A percentile compares a stretch with the other conserved stretches of the same genome.
Evolutionary conservation across 2,329 filamentous ascomycete genomes (phyloP).

Genomic region (Fusarium clavum): DNA sequence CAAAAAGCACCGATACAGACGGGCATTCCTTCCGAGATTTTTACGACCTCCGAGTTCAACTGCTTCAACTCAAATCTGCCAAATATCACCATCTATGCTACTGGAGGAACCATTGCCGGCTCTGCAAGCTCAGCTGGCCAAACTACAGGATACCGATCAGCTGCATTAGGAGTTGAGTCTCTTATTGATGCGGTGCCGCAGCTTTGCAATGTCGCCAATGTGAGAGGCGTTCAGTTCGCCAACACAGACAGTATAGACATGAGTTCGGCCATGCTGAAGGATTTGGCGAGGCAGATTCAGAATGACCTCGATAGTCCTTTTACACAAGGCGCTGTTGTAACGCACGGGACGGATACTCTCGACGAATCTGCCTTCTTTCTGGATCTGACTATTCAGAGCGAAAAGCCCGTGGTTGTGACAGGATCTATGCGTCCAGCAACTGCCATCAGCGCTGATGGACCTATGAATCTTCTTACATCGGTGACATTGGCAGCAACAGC

Average conservation of each 20-base stretch:
- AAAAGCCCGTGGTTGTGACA: conserved; percentile 70
- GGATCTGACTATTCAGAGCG: conserved; percentile 65
- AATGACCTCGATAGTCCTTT: conserved; percentile 57
- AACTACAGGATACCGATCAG: conserved; percentile 57
- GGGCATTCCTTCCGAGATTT: conserved; percentile 8
- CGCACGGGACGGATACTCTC: conserved; percentile 74
- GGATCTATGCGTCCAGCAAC: conserved; percentile 73
- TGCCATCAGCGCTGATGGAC: conserved; percentile 71
- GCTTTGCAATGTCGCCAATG: conserved; percentile 65
- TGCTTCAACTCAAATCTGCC: conserved; percentile 53
- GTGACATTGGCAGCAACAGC: conserved; percentile 65
- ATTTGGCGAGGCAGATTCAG: conserved; percentile 61
- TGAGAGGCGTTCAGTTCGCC: conserved; percentile 64
- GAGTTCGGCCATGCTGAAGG: conserved; percentile 61
- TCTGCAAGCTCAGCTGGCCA: conserved; percentile 60
- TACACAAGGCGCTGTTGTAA: conserved; percentile 66
- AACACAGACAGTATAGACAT: conserved; percentile 62
- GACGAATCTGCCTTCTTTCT: conserved; percentile 74
- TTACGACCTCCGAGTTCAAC: conserved; percentile 38
- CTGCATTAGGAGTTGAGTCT: conserved; percentile 60
- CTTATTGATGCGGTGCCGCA: conserved; percentile 67
- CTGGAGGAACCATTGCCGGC: conserved; percentile 70
- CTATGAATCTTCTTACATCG: conserved; percentile 70
- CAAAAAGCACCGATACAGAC: conserved; percentile 36
- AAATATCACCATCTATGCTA: conserved; percentile 68